These are phyloP conservation scores for Rhodofomes roseus DNA, from an alignment of 1,284 basidiomycete species.

Conservation along the genomic window DNA sequence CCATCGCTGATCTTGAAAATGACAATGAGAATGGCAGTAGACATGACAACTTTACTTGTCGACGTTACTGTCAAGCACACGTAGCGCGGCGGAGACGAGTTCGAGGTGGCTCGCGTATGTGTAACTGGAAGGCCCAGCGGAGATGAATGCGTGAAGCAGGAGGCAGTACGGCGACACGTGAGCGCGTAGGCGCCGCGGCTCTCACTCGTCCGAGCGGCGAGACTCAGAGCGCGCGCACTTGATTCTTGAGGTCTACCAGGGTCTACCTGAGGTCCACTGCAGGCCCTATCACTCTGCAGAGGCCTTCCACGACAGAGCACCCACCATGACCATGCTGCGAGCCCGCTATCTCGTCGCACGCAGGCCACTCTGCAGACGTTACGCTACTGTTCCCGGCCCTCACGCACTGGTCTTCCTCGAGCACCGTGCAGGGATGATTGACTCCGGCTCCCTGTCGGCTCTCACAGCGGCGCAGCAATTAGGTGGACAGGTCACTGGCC, in stretches of 20 bases:
- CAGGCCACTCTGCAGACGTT: slow-evolving; percentile 39
- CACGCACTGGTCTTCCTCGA: slow-evolving; percentile 87
- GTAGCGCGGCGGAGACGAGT: too few relatives aligned
- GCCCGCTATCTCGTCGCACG: slow-evolving; percentile 22
- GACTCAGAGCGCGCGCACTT: neutral
- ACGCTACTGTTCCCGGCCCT: slow-evolving; percentile 53
- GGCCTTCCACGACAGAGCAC: neutral
- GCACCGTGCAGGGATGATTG: slow-evolving; percentile 80
- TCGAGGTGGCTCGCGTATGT: too few relatives aligned
- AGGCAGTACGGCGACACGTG: neutral
- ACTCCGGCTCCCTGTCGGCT: slow-evolving; percentile 84
- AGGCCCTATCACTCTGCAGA: neutral
- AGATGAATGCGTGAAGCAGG: neutral
- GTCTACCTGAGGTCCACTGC: too few relatives aligned
- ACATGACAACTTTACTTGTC: too few relatives aligned
- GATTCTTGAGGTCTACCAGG: too few relatives aligned
- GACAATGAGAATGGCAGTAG: too few relatives aligned
- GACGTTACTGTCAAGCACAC: too few relatives aligned
- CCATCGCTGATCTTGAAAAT: too few relatives aligned
- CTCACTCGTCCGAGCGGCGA: neutral
- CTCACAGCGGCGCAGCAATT: slow-evolving; percentile 86
- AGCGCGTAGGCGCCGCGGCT: neutral
- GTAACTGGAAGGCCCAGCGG: too few relatives aligned
- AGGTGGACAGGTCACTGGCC: slow-evolving; percentile 85
- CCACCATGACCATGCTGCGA: slow-evolving; percentile 31